phyloP scores from a whole-genome alignment of 352 stramenopile genomes.

The Aphanomyces euteiches region DNA sequence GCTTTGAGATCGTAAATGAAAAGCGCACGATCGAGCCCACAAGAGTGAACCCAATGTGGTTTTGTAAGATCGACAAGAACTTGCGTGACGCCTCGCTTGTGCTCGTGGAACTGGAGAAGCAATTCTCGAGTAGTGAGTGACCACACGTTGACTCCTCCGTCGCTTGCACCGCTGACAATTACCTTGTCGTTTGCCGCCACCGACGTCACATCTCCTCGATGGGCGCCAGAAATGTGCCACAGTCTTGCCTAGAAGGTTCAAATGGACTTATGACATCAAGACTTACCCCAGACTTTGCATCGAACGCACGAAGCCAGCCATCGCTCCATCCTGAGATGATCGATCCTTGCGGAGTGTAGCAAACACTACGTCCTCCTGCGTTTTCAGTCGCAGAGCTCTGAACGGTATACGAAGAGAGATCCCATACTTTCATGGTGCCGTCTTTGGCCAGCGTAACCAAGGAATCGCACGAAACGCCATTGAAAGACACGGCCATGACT shows the following conservation, averaged over 20 bases:
- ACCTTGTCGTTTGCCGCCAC: conserved; percentile 61
- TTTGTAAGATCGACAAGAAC: conserved; percentile 75
- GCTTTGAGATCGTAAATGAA: conserved; percentile 91
- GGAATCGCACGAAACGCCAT: conserved; percentile 46
- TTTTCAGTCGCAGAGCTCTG: conserved; percentile 63
- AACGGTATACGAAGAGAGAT: conserved; percentile 62
- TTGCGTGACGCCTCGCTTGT: conserved; percentile 74
- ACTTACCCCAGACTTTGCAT: conserved; percentile 39
- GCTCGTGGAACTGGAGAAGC: conserved; percentile 88
- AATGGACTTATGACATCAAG: background rate
- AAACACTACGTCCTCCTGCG: conserved; percentile 46
- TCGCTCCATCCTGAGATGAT: conserved; percentile 71
- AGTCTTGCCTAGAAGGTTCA: conserved; percentile 39
- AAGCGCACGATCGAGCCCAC: conserved; percentile 75
- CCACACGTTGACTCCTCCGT: conserved; percentile 89
- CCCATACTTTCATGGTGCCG: conserved; percentile 64
- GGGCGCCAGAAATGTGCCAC: conserved; percentile 85
- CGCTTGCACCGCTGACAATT: conserved; percentile 73
- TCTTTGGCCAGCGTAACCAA: conserved; percentile 71
- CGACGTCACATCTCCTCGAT: conserved; percentile 78
- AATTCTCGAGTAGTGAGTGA: conserved; percentile 76
- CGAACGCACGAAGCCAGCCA: conserved; percentile 67
- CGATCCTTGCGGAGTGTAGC: conserved; percentile 36
- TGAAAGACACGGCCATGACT: conserved; percentile 63
- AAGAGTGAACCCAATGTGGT: conserved; percentile 84